A percentile compares a stretch with the other conserved stretches of the same genome.
Evolutionary conservation across 495 filamentous ascomycete genomes (phyloP).

Genomic region (Mycothermus thermophilus): DNA sequence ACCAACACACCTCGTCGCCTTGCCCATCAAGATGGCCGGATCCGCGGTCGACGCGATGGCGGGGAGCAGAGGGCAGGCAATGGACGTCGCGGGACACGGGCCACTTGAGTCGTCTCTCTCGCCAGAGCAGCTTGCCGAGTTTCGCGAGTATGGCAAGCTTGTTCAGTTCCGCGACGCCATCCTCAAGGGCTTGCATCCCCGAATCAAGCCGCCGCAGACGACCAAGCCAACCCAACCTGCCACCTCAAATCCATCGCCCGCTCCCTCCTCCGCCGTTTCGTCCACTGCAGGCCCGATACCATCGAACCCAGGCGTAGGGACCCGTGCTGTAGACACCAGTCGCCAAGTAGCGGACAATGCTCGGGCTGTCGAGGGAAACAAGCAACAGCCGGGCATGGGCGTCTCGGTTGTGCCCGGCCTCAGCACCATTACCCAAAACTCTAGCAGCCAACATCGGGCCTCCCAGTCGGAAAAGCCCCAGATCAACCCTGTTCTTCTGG

Average conservation of each 20-base stretch:
- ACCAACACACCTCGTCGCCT: neutral
- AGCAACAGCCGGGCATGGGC: constrained; percentile 17
- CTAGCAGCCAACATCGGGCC: constrained; percentile 13
- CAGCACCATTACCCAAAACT: constrained; percentile 10
- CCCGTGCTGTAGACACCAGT: constrained; percentile 16
- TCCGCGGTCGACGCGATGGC: constrained; percentile 7
- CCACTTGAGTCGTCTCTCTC: constrained; percentile 12
- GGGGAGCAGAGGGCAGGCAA: neutral
- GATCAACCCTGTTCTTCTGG: constrained; percentile 67
- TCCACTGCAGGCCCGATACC: constrained; percentile 15
- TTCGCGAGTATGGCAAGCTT: constrained; percentile 22
- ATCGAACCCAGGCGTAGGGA: constrained; percentile 8
- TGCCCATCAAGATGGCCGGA: constrained; percentile 10
- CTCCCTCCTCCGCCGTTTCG: constrained; percentile 9
- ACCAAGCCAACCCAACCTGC: constrained; percentile 7
- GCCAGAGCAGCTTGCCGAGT: constrained; percentile 11
- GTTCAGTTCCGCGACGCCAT: constrained; percentile 25
- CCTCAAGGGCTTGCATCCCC: constrained; percentile 19
- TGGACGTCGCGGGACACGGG: neutral
- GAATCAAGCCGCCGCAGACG: constrained; percentile 29
- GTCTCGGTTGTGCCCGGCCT: constrained; percentile 14
- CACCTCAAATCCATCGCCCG: constrained; percentile 1
- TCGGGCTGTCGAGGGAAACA: constrained; percentile 26
- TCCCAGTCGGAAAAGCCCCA: constrained; percentile 28
- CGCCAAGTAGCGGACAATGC: constrained; percentile 22